Conservation (phyloP, 179 eudicot genomes). For the Patellifolia procumbens region DNA sequence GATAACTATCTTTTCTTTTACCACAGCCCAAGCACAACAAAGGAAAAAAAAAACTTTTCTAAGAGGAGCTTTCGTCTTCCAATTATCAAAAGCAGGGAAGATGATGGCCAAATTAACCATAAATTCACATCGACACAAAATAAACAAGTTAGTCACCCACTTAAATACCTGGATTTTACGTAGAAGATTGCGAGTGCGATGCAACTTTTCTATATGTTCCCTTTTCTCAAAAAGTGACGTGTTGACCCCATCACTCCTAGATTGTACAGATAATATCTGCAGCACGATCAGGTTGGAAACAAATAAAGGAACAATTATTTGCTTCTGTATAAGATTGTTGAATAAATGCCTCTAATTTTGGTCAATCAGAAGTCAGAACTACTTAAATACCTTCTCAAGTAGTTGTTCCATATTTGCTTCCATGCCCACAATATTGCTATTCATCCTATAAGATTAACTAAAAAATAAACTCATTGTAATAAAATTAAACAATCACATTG, state of each 20-base stretch:
- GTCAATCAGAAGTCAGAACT: not conserved
- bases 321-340: conserved; percentile 10
- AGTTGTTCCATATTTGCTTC: conserved; percentile 97
- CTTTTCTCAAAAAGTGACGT: conserved; percentile 93
- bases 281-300: conserved; percentile 22
- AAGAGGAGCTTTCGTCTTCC: not conserved
- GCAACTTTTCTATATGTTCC: conserved; percentile 95
- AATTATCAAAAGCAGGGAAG: not conserved
- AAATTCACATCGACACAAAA: not conserved
- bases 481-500: conserved; percentile 2
- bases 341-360: conserved; percentile 1
- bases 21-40: conserved; percentile 32
- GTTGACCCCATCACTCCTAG: conserved; percentile 95
- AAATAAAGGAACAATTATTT: conserved; percentile 22
- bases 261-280: conserved; percentile 94
- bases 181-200: conserved; percentile 90
- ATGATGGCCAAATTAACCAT: not conserved
- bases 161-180: conserved; percentile 93
- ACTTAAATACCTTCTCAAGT: conserved; percentile 75
- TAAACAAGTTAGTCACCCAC: conserved; percentile 7
- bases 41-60: not conserved
- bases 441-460: conserved; percentile 66
- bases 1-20: too few species aligned
- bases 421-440: conserved; percentile 91
- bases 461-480: not conserved